Evolutionary conservation across 2,329 filamentous ascomycete species (phyloP).

Genomic region (Phaeomoniella chlamydospora): DNA sequence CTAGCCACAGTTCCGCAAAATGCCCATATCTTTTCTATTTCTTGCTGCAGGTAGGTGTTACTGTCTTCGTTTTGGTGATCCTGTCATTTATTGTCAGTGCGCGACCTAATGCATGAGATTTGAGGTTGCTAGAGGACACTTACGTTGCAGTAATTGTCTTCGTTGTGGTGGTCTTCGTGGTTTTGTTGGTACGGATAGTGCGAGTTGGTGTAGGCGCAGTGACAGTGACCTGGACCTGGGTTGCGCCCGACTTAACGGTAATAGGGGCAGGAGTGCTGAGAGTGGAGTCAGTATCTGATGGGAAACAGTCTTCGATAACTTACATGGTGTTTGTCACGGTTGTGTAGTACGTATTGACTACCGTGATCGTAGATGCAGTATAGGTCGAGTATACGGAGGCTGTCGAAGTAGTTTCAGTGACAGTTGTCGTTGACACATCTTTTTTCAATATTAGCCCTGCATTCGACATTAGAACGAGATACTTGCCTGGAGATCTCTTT

Average conservation of each 20-base stretch:
- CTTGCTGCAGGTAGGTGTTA: not conserved
- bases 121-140: too few species aligned
- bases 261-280: conserved; percentile 7
- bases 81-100: not conserved
- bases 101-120: too few species aligned
- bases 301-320: conserved; percentile 1
- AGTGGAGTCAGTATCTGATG: conserved; percentile 1
- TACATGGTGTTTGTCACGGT: conserved; percentile 8
- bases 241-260: conserved; percentile 8
- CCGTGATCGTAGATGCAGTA: conserved; percentile 8
- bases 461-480: too few species aligned
- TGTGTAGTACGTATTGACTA: conserved; percentile 5
- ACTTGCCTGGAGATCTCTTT: conserved; percentile 3
- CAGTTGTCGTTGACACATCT: conserved; percentile 9
- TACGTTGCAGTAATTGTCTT: not conserved
- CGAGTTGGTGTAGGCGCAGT: conserved; percentile 5
- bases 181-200: not conserved
- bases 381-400: conserved; percentile 6
- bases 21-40: too few species aligned
- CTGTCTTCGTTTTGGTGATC: not conserved
- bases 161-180: not conserved
- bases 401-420: conserved; percentile 5
- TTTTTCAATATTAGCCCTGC: too few species aligned
- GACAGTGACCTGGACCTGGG: conserved; percentile 6
- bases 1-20: too few species aligned